phyloP scores from a whole-genome alignment of 768 basidiomycete species.

The Boletus edulis region DNA sequence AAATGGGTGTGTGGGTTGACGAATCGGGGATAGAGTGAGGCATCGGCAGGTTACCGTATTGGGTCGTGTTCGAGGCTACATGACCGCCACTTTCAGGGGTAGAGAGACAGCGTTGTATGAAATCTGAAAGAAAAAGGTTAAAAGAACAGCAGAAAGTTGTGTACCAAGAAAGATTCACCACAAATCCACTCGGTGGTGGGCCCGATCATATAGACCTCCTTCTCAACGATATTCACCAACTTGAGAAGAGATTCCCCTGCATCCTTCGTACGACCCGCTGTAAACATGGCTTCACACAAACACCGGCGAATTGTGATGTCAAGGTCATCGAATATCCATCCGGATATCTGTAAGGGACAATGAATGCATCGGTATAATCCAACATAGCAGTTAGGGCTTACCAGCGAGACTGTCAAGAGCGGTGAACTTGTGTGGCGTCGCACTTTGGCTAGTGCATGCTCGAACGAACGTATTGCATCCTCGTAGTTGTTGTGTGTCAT shows the following conservation, averaged over 20 bases:
- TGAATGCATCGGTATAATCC: not conserved
- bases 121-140: not conserved
- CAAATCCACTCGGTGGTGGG: not conserved
- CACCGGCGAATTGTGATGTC: not conserved
- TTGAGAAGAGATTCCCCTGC: not conserved
- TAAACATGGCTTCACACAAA: not conserved
- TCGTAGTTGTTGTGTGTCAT: not conserved
- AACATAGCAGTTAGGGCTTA: not conserved
- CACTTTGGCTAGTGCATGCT: not conserved
- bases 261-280: not conserved
- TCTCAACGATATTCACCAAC: not conserved
- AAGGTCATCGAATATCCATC: not conserved
- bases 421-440: not conserved
- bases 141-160: not conserved
- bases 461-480: not conserved
- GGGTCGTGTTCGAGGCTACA: not conserved
- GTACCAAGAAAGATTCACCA: not conserved
- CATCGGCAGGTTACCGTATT: not conserved
- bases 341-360: not conserved
- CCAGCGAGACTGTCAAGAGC: not conserved
- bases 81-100: not conserved
- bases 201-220: not conserved
- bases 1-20: not conserved
- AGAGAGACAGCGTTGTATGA: not conserved
- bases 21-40: too few species aligned